Evolutionary conservation across 2,329 filamentous ascomycete genomes (phyloP).

Genomic region (Kalaharituber pfeilii): DNA sequence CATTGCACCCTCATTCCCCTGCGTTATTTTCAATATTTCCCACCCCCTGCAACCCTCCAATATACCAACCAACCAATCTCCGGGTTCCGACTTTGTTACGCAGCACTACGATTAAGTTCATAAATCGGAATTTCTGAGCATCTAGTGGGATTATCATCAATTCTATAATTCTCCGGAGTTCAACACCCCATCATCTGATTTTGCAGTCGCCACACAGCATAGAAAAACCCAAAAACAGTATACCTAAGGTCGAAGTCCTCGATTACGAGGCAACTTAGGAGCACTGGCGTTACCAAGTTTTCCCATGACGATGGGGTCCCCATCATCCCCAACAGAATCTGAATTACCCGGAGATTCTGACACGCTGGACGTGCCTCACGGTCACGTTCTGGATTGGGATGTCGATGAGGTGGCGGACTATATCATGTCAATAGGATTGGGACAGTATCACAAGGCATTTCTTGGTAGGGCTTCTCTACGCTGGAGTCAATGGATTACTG

Average conservation of each 20-base stretch:
- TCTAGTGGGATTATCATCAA: not conserved
- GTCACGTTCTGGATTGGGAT: slow-evolving; percentile 15
- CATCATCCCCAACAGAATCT: not conserved
- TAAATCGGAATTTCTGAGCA: not conserved
- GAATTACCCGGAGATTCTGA: slow-evolving; percentile 2
- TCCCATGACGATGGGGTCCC: not conserved
- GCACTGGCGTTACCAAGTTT: slow-evolving; percentile 1
- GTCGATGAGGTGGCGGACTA: slow-evolving; percentile 15
- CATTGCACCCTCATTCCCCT: no score
- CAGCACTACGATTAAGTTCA: not conserved
- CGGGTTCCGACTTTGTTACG: not conserved
- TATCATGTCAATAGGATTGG: slow-evolving; percentile 14
- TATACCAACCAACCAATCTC: no score
- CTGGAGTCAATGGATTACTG: not conserved
- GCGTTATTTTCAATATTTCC: no score
- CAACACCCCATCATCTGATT: no score
- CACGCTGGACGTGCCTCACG: slow-evolving; percentile 11
- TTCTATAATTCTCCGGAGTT: not conserved
- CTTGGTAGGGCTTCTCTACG: slow-evolving; percentile 11
- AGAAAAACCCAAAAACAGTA: not conserved
- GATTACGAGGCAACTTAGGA: not conserved
- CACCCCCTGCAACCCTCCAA: no score
- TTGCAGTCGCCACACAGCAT: not conserved
- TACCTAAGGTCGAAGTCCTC: not conserved
- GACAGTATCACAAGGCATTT: slow-evolving; percentile 16